Conservation (phyloP, 345 rosid species). For the Citrus hindsii region DNA sequence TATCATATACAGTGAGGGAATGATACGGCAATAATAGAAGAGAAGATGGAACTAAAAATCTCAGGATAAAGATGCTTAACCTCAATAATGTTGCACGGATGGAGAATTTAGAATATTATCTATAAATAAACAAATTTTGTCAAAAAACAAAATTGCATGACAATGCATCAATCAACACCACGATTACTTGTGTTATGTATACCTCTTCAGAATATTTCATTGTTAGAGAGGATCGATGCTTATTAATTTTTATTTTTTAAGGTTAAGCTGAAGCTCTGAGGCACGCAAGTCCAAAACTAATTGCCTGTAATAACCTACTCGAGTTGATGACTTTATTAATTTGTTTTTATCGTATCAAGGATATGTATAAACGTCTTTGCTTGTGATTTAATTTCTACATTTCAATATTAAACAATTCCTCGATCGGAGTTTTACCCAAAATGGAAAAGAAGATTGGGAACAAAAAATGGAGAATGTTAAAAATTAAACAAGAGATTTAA, state of each 20-base stretch:
- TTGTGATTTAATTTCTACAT: neutral
- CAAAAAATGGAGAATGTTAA: neutral
- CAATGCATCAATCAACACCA: slow-evolving; percentile 11
- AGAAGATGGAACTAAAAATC: slow-evolving; percentile 32
- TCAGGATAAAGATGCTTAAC: slow-evolving; percentile 54
- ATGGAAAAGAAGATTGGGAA: neutral
- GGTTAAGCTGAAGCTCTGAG: neutral
- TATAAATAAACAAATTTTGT: too few relatives aligned
- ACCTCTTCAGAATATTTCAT: neutral
- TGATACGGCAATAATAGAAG: slow-evolving; percentile 44
- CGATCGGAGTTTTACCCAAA: neutral
- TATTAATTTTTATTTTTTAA: neutral
- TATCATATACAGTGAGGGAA: slow-evolving; percentile 23
- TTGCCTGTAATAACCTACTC: neutral
- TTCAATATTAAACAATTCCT: neutral
- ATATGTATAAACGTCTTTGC: neutral
- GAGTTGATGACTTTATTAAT: neutral
- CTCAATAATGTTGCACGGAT: slow-evolving; percentile 48
- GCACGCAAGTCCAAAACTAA: too few relatives aligned
- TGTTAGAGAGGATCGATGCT: neutral
- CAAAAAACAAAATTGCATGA: neutral
- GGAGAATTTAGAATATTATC: slow-evolving; percentile 44
- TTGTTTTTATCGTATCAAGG: neutral
- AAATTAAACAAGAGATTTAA: neutral
- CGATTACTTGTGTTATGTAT: neutral